Evolutionary conservation across 768 basidiomycete species (phyloP).

Genomic region (Austroboletus festivus): DNA sequence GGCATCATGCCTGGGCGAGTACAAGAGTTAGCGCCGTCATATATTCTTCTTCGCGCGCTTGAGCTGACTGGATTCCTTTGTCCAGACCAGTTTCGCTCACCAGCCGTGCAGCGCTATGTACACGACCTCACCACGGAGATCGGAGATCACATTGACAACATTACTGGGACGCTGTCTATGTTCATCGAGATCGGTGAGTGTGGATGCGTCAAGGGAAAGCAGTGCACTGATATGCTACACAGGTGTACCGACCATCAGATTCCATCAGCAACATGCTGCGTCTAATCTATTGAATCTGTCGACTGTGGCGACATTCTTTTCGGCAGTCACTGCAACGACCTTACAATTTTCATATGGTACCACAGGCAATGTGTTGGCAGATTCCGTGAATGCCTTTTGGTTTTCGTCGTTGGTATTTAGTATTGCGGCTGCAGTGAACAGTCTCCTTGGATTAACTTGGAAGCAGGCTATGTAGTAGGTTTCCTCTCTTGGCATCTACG

Average conservation of each 20-base stretch:
- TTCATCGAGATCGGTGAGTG: slow-evolving; percentile 54
- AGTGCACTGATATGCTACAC: slow-evolving; percentile 27
- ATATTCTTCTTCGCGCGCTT: neutral
- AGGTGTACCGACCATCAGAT: slow-evolving; percentile 55
- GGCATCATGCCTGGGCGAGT: slow-evolving; percentile 48
- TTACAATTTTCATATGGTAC: slow-evolving; percentile 44
- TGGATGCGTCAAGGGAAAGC: slow-evolving; percentile 13
- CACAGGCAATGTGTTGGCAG: slow-evolving; percentile 35
- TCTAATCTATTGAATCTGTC: slow-evolving; percentile 48
- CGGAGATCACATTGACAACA: slow-evolving; percentile 52
- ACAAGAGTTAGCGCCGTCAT: slow-evolving; percentile 37
- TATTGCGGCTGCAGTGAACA: slow-evolving; percentile 53
- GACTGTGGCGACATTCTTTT: slow-evolving; percentile 55
- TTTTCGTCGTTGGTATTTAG: slow-evolving; percentile 55
- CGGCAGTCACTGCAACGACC: slow-evolving; percentile 50
- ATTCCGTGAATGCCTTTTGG: slow-evolving; percentile 52
- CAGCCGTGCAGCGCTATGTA: slow-evolving; percentile 53
- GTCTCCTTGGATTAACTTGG: slow-evolving; percentile 51
- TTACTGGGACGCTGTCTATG: slow-evolving; percentile 46
- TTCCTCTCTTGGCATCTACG: slow-evolving; percentile 8
- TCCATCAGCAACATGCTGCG: slow-evolving; percentile 51
- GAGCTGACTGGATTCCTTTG: slow-evolving; percentile 8
- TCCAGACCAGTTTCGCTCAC: slow-evolving; percentile 49
- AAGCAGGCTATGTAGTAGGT: slow-evolving; percentile 57
- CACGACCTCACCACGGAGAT: slow-evolving; percentile 51